Conservation (phyloP, 2,329 filamentous ascomycete genomes). For the Gaeumannomyces tritici region DNA sequence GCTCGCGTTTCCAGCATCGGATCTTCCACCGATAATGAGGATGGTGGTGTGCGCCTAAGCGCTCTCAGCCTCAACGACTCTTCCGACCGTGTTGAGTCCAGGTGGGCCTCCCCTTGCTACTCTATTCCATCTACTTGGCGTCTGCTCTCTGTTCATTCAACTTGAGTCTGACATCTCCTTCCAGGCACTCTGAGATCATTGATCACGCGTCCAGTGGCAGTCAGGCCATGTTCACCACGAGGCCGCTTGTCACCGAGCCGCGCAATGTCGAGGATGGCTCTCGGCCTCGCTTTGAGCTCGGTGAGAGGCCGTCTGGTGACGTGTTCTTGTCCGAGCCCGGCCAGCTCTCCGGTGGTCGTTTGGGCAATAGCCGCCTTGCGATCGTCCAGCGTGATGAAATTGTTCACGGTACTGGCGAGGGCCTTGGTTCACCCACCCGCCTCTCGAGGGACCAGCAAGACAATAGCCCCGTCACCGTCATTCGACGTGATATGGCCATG, state of each 20-base stretch:
- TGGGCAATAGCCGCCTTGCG: not conserved
- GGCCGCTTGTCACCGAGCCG: not conserved
- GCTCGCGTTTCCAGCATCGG: not conserved
- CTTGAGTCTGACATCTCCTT: not conserved
- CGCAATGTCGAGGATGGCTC: not conserved
- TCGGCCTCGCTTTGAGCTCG: constrained; percentile 8
- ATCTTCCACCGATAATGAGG: not conserved
- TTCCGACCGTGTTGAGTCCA: not conserved
- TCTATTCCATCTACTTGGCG: no score
- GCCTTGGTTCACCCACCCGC: not conserved
- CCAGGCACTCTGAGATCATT: not conserved
- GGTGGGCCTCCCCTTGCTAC: no score
- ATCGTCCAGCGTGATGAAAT: not conserved
- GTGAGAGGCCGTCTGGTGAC: constrained; percentile 7
- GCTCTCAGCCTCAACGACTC: constrained; percentile 1
- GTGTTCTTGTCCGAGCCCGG: constrained; percentile 6
- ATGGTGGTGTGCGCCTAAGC: constrained; percentile 1
- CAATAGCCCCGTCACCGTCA: not conserved
- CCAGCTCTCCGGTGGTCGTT: not conserved
- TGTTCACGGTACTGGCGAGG: not conserved
- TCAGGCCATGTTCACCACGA: not conserved
- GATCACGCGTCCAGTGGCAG: not conserved
- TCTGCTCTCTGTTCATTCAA: no score
- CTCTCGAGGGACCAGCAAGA: not conserved
- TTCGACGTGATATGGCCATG: not conserved